These are phyloP conservation scores for Chlorella ohadii DNA, from an alignment of 139 green algal species.

Conservation along the genomic window DNA sequence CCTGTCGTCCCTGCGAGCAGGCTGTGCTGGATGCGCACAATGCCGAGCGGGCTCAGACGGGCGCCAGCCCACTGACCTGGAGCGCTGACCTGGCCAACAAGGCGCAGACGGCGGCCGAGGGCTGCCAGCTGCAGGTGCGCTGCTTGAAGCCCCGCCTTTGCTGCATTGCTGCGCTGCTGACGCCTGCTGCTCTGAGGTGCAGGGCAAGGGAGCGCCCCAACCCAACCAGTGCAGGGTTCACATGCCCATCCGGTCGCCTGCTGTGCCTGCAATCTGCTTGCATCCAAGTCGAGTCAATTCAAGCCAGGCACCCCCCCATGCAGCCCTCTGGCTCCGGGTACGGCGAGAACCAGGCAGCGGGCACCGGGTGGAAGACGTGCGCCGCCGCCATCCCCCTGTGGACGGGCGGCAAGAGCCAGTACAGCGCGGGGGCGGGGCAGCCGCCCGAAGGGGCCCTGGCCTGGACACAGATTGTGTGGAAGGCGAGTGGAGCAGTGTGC, in stretches of 20 bases:
- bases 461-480: constrained; percentile 22
- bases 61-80: constrained; percentile 37
- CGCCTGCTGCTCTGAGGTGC: no score
- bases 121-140: constrained; percentile 7
- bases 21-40: constrained; percentile 34
- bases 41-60: not conserved
- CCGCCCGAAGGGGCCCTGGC: not conserved
- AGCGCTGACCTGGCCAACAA: constrained; percentile 21
- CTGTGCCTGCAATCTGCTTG: no score
- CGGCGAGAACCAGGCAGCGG: constrained; percentile 6
- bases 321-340: not conserved
- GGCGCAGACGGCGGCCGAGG: constrained; percentile 9
- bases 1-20: no score
- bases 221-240: no score
- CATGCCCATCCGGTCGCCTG: no score
- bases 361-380: not conserved
- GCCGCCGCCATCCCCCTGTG: constrained; percentile 11
- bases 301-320: no score
- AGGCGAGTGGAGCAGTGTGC: not conserved
- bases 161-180: no score
- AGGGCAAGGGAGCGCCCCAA: no score
- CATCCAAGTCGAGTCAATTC: no score
- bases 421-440: not conserved
- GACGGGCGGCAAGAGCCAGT: not conserved
- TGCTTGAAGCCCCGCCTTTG: no score